phyloP scores from a whole-genome alignment of 305 asterid species.

The Euphrasia arctica region DNA sequence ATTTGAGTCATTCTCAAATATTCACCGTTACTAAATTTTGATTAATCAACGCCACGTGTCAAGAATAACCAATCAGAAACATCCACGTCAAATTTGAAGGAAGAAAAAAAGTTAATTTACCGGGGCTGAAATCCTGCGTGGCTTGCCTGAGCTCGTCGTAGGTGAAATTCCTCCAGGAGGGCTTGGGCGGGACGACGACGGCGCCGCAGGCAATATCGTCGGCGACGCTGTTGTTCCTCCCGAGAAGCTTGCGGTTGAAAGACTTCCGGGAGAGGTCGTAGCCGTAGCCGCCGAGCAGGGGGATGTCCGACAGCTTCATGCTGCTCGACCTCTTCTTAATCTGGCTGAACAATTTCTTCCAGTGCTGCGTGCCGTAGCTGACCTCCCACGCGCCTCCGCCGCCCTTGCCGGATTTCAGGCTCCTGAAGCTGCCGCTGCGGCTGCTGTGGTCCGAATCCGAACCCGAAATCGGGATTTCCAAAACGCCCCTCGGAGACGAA shows the following conservation, averaged over 20 bases:
- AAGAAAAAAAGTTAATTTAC: slow-evolving; percentile 27
- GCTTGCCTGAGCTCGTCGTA: slow-evolving; percentile 62
- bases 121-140: slow-evolving; percentile 63
- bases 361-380: slow-evolving; percentile 43
- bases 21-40: not conserved
- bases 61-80: not conserved
- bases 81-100: not conserved
- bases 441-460: slow-evolving; percentile 47
- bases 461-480: slow-evolving; percentile 50
- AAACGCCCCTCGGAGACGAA: slow-evolving; percentile 66
- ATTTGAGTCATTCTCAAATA: too few species aligned
- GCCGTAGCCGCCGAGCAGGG: slow-evolving; percentile 46
- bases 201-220: slow-evolving; percentile 53
- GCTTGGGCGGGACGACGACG: slow-evolving; percentile 59
- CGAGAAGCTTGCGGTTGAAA: slow-evolving; percentile 39
- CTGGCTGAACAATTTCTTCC: slow-evolving; percentile 62
- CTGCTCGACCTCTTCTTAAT: slow-evolving; percentile 54
- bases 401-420: slow-evolving; percentile 26
- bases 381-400: slow-evolving; percentile 28
- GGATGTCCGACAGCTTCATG: slow-evolving; percentile 48
- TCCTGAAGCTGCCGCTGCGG: slow-evolving; percentile 39
- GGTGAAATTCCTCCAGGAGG: slow-evolving; percentile 78
- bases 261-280: slow-evolving; percentile 50
- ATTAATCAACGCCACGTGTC: not conserved
- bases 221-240: slow-evolving; percentile 52